These are phyloP conservation scores for Quercus suber DNA, from an alignment of 306 rosid genomes.

Conservation along the genomic window DNA sequence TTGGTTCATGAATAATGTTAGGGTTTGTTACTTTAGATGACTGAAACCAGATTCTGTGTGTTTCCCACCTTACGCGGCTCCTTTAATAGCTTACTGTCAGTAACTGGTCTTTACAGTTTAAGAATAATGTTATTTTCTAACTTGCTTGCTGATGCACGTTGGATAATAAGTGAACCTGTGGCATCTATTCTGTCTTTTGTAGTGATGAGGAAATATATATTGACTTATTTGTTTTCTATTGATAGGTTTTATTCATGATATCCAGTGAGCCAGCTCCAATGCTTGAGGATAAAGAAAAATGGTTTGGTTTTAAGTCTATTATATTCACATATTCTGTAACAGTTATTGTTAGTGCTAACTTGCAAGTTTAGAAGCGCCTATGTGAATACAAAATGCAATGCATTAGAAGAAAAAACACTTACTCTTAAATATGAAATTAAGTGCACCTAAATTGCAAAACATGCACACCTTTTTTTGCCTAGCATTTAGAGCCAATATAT, in stretches of 20 bases:
- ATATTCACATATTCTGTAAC: background rate
- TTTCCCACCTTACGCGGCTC: background rate
- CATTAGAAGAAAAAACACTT: no score
- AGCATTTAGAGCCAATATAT: no score
- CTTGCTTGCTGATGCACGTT: background rate
- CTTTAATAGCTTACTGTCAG: background rate
- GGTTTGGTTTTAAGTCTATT: slow-evolving; percentile 52
- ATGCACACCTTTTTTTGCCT: no score
- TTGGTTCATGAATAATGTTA: no score
- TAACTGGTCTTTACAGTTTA: background rate
- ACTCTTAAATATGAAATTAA: no score
- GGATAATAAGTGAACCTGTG: background rate
- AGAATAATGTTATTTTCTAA: background rate
- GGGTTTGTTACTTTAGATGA: background rate
- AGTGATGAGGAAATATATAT: slow-evolving; percentile 20
- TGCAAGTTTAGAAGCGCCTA: background rate
- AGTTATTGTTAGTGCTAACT: slow-evolving; percentile 9
- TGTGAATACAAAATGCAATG: no score
- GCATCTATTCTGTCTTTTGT: background rate
- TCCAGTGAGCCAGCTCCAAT: slow-evolving; percentile 98
- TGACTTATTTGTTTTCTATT: slow-evolving; percentile 15
- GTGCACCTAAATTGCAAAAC: no score
- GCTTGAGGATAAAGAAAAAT: slow-evolving; percentile 99
- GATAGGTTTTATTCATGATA: slow-evolving; percentile 96
- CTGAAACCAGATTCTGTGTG: no score